Evolutionary conservation across 345 rosid genomes (phyloP).

Genomic region (Brassica incana): DNA sequence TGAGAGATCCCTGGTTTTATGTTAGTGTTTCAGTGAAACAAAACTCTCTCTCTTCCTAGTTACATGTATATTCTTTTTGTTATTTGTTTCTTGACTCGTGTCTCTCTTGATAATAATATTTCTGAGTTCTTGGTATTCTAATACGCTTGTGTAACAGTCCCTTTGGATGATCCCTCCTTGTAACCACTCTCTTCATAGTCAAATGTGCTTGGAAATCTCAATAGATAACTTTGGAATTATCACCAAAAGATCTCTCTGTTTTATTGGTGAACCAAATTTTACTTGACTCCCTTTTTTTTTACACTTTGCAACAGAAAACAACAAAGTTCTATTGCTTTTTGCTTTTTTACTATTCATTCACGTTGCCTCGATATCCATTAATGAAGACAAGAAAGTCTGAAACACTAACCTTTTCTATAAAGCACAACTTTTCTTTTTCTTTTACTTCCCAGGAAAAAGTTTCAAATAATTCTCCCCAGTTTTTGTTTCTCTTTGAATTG

Average conservation of each 20-base stretch:
- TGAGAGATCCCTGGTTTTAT: slow-evolving; percentile 5
- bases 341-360: not conserved
- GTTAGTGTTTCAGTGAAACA: slow-evolving; percentile 20
- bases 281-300: not conserved
- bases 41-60: slow-evolving; percentile 7
- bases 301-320: not conserved
- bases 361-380: not conserved
- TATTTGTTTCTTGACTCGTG: slow-evolving; percentile 17
- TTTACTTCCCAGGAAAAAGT: not conserved
- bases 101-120: slow-evolving; percentile 10
- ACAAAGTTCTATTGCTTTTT: not conserved
- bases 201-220: not conserved
- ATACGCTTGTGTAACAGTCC: not conserved
- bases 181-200: not conserved
- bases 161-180: not conserved
- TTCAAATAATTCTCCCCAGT: not conserved
- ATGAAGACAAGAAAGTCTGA: not conserved
- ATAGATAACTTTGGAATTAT: not conserved
- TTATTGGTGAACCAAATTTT: not conserved
- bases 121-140: slow-evolving; percentile 1
- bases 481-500: not conserved
- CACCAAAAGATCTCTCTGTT: not conserved
- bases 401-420: not conserved
- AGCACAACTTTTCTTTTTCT: not conserved
- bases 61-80: slow-evolving; percentile 28